These are phyloP conservation scores for Knoxia roxburghii DNA, from an alignment of 257 asterid species.

Conservation along the genomic window DNA sequence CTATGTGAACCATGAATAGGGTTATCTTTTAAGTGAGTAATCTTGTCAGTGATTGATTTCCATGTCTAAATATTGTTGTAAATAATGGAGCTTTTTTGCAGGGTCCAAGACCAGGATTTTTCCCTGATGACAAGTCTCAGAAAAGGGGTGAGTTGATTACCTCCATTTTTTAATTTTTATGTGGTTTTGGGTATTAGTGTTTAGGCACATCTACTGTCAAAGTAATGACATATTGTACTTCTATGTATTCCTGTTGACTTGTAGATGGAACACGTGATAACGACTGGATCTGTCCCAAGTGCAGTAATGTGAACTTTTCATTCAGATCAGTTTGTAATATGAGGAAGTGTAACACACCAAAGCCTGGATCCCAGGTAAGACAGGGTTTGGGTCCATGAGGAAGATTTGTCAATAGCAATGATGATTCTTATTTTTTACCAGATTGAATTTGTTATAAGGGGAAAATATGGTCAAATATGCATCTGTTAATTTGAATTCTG, in stretches of 20 bases:
- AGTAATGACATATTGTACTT: conserved; percentile 1
- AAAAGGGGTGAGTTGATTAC: conserved; percentile 42
- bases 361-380: conserved; percentile 85
- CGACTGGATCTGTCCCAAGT: conserved; percentile 90
- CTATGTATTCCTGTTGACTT: conserved; percentile 18
- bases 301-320: conserved; percentile 82
- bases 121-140: conserved; percentile 52
- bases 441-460: neutral
- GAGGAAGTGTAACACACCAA: conserved; percentile 93
- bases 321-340: conserved; percentile 84
- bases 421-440: no score
- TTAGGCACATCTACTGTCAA: neutral
- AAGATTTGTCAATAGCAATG: neutral
- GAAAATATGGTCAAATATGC: neutral
- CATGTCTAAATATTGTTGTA: neutral
- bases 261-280: conserved; percentile 80
- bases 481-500: neutral
- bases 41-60: neutral
- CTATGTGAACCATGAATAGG: neutral
- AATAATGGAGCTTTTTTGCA: conserved; percentile 21
- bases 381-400: neutral
- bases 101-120: conserved; percentile 75
- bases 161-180: conserved; percentile 9
- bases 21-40: neutral
- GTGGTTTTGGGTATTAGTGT: neutral